Evolutionary conservation across 257 asterid genomes (phyloP).

Genomic region (Primulina huaijiensis): DNA sequence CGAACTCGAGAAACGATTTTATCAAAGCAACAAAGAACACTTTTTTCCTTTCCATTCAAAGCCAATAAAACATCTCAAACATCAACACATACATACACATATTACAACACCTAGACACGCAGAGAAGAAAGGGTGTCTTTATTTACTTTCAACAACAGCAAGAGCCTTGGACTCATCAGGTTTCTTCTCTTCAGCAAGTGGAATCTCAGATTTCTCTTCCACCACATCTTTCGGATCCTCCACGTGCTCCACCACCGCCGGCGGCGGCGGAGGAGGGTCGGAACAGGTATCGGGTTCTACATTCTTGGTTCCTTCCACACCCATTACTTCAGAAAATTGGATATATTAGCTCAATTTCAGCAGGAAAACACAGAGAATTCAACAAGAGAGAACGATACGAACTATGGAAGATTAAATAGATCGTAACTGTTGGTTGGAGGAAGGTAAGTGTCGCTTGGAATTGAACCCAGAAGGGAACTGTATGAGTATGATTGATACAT

Average conservation of each 20-base stretch:
- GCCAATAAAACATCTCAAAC: not conserved
- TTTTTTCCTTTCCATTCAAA: not conserved
- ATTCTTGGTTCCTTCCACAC: conserved; percentile 51
- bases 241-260: conserved; percentile 21
- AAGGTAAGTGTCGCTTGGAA: conserved; percentile 34
- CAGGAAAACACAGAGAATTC: not conserved
- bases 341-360: conserved; percentile 25
- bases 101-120: not conserved
- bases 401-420: conserved; percentile 9
- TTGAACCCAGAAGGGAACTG: conserved; percentile 22
- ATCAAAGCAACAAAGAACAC: not conserved
- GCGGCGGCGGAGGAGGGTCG: conserved; percentile 23
- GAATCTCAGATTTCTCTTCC: conserved; percentile 61
- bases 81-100: not conserved
- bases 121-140: not conserved
- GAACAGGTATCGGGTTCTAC: conserved; percentile 38
- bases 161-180: conserved; percentile 41
- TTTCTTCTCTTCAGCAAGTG: conserved; percentile 50
- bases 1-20: conserved; percentile 14
- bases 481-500: conserved; percentile 25
- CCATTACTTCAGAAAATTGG: conserved; percentile 50
- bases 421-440: conserved; percentile 30
- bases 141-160: conserved; percentile 40
- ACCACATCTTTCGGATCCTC: conserved; percentile 50
- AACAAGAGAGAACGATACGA: conserved; percentile 8